Evolutionary conservation across 805 yeast genomes (phyloP), one percentile per base, ranked within the genome.

Genomic region (Scheffersomyces spartinae): DNA sequence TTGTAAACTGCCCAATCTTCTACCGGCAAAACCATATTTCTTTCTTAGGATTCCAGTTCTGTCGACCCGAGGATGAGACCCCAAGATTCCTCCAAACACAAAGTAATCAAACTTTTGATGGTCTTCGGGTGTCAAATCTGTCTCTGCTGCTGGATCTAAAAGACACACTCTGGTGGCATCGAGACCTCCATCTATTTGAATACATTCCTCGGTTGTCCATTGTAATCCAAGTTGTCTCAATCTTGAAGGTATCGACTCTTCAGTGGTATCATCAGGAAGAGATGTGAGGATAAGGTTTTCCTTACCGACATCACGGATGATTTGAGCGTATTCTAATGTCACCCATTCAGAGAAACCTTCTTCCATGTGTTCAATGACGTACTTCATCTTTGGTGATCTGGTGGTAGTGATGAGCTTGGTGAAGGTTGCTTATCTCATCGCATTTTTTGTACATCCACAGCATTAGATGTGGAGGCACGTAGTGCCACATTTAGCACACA

Each of bases 331-430:
- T 43, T 88, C 98, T 5, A 91, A 62, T 15, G 71, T 67, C 21
- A 88, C 97, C 98, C 98, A 88, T 37, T 81, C 91, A 36, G 95
- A 83, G 66, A 88, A 84, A 1, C 95, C 97, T 33, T 74, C 80
- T 52, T 88, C 98, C 96, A 88, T 88, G 48, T 88, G 98, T 52
- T 88, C 98, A 26, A 88, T 85, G 27, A 91, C 72, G 63, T 85
- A 88, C 53, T 83, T 84, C 94, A 82, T 82, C 21, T 7, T 29
- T 22, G 14, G 7, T 22, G 16, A 20, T 25, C 11, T 24, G 15
- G 7, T 22, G 6, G n/a, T 12, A 7, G 12, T 20, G 14, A 17
- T 17, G 9, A 9, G 9, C 18, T 17, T 17, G 7, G 18, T n/a
- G n/a, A n/a, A n/a, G n/a, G n/a, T n/a, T n/a, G n/a, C n/a, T n/a